Base-by-base conservation (phyloP, 306 rosid genomes). In the Dalbergia cultrata region DNA sequence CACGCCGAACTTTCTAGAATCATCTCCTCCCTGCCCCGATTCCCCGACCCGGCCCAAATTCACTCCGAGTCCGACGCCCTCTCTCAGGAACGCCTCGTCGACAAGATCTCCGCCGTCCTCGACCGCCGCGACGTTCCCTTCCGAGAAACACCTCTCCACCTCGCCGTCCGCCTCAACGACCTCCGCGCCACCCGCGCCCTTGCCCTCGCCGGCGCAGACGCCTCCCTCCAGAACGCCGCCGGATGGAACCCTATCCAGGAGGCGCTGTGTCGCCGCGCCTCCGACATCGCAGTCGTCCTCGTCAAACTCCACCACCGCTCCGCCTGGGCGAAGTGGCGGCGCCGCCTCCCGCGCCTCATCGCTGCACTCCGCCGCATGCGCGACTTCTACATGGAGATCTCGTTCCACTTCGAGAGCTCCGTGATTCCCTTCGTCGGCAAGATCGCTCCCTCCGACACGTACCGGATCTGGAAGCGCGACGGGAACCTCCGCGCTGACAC, bases 351-450 rank as follows among this genome's bases (percentile, higher is more conserved):
- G 0, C 97, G 94, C 2, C 87, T 88, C 5, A 82, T 95, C 0
- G 90, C 99, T 0, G 97, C 87, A 1, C 96, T 95, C 8, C 94
- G 94, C 1, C 87, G 98, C 3, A 95, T 95, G 98, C 89, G 97
- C 3, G 99, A 95, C n/a, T 95, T 93, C 71, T 95, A 95, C 66
- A 93, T 95, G 99, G 99, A 95, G 90, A 95, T 95, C 81, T 93
- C 98, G 2, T 94, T 94, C 19, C 97, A 95, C 56, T 95, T 95
- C 33, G 97, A 95, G 82, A 95, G 99, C 89, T 95, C 99, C 22
- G 99, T 95, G 8, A 95, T 92, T 79, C 99, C 98, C 7, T 95
- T 95, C 81, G 89, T 95, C 31, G 97, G 97, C 0, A 0, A 87
- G 75, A 92, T 95, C 21, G 97, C 99, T 18, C 99, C 99, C 3